phyloP scores from a whole-genome alignment of 2,329 filamentous ascomycete genomes.

The Aspergillus tubingensis region DNA sequence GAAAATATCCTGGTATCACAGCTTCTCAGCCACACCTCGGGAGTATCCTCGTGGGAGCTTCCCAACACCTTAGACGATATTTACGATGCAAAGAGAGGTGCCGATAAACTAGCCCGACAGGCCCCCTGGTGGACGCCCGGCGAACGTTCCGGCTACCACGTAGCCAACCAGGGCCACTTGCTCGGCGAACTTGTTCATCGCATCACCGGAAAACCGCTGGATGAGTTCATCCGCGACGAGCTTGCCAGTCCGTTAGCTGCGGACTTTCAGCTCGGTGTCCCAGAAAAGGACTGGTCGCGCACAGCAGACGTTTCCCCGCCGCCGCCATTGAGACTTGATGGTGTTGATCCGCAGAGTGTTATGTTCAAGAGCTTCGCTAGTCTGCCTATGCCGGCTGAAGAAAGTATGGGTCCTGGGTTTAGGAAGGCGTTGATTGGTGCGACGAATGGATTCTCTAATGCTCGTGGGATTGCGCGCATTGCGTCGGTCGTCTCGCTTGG shows the following conservation, averaged over 20 bases:
- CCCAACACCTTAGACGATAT: slow-evolving; percentile 36
- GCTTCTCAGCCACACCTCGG: slow-evolving; percentile 45
- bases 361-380: slow-evolving; percentile 33
- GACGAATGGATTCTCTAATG: slow-evolving; percentile 51
- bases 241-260: slow-evolving; percentile 47
- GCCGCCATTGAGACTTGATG: slow-evolving; percentile 17
- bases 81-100: slow-evolving; percentile 32
- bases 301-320: slow-evolving; percentile 40
- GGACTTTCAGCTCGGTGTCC: slow-evolving; percentile 51
- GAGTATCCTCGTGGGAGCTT: slow-evolving; percentile 38
- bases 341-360: slow-evolving; percentile 29
- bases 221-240: slow-evolving; percentile 48
- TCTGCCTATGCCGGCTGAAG: slow-evolving; percentile 24
- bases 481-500: slow-evolving; percentile 41
- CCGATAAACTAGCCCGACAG: slow-evolving; percentile 43
- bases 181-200: slow-evolving; percentile 49
- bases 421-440: slow-evolving; percentile 46
- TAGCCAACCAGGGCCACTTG: slow-evolving; percentile 43
- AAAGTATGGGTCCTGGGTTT: slow-evolving; percentile 35
- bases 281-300: slow-evolving; percentile 46
- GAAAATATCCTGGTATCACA: slow-evolving; percentile 44
- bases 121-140: slow-evolving; percentile 51
- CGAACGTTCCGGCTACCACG: slow-evolving; percentile 48
- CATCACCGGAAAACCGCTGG: slow-evolving; percentile 43
- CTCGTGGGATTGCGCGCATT: slow-evolving; percentile 46